These are phyloP conservation scores for Calocybe indica DNA, from an alignment of 768 basidiomycete genomes.

Conservation along the genomic window DNA sequence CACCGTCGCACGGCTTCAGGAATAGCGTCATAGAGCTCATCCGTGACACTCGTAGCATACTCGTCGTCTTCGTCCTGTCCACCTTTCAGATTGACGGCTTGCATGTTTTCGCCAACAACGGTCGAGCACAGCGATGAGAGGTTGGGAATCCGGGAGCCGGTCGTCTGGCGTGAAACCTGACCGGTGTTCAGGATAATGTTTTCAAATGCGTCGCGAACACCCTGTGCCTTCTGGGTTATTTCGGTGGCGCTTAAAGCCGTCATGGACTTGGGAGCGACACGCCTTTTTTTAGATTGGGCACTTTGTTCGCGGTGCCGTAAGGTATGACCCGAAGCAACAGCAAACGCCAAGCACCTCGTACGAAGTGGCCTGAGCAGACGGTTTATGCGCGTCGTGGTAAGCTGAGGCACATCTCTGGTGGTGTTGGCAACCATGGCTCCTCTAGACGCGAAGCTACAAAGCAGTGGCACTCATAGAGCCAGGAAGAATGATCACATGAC, in stretches of 20 bases:
- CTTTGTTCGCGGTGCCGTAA: background rate
- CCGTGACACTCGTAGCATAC: conserved; percentile 20
- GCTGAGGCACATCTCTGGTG: conserved; percentile 2
- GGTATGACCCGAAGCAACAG: background rate
- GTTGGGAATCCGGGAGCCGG: background rate
- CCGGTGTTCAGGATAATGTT: conserved; percentile 31
- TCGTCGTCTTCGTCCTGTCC: conserved; percentile 16
- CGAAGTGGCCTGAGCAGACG: conserved; percentile 18
- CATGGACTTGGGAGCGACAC: background rate
- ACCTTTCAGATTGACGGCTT: conserved; percentile 20
- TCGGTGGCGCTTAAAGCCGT: no score
- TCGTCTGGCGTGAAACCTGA: background rate
- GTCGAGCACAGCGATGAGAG: conserved; percentile 35
- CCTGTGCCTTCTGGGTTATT: no score
- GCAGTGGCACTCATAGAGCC: background rate
- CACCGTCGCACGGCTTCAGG: conserved; percentile 17
- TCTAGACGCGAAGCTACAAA: no score
- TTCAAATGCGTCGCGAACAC: no score
- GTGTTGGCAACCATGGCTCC: no score
- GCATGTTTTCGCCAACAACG: conserved; percentile 41
- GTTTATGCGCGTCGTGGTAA: conserved; percentile 15
- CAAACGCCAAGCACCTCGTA: conserved; percentile 15
- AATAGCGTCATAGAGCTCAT: conserved; percentile 45
- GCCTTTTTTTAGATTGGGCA: background rate
- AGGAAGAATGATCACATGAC: no score